Evolutionary conservation across 2,329 filamentous ascomycete species (phyloP).

Genomic region (Colletotrichum agaves): DNA sequence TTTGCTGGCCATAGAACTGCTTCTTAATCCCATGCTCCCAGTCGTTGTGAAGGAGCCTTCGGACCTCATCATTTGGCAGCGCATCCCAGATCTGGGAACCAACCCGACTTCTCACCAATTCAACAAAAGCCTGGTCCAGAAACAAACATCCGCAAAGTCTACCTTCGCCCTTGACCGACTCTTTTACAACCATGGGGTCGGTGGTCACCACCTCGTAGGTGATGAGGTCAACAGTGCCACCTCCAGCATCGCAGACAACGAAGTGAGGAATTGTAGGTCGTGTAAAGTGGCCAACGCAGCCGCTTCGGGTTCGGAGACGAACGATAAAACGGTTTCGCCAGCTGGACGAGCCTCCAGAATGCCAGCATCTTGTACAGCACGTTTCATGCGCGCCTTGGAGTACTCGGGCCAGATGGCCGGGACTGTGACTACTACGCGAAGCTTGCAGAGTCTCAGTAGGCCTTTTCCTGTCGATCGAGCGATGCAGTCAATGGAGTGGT

Average conservation of each 20-base stretch:
- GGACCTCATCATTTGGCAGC: not conserved
- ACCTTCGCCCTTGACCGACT: conserved; percentile 53
- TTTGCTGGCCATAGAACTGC: conserved; percentile 36
- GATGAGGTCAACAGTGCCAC: conserved; percentile 54
- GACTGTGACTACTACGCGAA: conserved; percentile 54
- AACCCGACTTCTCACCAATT: conserved; percentile 43
- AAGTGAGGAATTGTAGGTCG: conserved; percentile 43
- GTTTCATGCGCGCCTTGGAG: conserved; percentile 49
- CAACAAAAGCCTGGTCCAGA: conserved; percentile 51
- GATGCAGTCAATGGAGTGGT: conserved; percentile 44
- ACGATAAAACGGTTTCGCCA: conserved; percentile 46
- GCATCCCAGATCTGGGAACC: not conserved
- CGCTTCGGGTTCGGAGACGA: conserved; percentile 58
- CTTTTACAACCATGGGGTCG: conserved; percentile 45
- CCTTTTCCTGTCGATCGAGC: conserved; percentile 39
- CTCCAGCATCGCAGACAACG: conserved; percentile 51
- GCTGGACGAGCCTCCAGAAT: conserved; percentile 45
- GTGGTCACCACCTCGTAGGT: conserved; percentile 46
- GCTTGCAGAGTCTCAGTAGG: conserved; percentile 39
- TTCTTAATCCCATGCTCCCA: conserved; percentile 45
- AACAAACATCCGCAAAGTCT: conserved; percentile 53
- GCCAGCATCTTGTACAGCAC: conserved; percentile 49
- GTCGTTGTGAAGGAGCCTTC: conserved; percentile 33
- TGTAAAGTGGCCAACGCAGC: conserved; percentile 53
- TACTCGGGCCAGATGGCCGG: conserved; percentile 59